Conservation (phyloP, 441 rosid genomes). For the Eutrema salsugineum region DNA sequence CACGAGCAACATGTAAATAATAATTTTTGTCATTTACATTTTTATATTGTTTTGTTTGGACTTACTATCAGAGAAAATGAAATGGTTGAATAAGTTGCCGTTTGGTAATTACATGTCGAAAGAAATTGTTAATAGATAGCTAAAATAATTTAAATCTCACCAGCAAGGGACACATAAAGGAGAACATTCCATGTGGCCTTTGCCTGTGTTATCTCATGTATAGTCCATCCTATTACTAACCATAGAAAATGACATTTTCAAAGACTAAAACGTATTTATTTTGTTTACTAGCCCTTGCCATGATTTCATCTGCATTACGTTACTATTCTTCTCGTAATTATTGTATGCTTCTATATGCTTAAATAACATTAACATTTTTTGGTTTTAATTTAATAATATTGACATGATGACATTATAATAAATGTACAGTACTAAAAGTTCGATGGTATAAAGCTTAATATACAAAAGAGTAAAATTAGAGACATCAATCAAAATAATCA, state of each 20-base stretch:
- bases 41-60: constrained; percentile 24
- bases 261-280: constrained; percentile 3
- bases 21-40: constrained; percentile 11
- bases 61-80: constrained; percentile 9
- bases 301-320: constrained; percentile 9
- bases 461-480: not conserved
- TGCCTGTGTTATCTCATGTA: constrained; percentile 24
- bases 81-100: constrained; percentile 2
- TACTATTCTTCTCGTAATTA: constrained; percentile 16
- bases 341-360: constrained; percentile 14
- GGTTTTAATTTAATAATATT: not conserved
- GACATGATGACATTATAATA: not conserved
- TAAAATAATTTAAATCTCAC: constrained; percentile 13
- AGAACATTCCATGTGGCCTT: constrained; percentile 36
- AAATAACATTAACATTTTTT: not conserved
- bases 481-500: not conserved
- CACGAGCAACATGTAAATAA: not conserved
- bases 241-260: constrained; percentile 27
- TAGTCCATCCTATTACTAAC: constrained; percentile 24
- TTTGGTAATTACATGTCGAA: constrained; percentile 11
- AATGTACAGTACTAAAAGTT: not conserved
- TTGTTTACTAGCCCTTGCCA: constrained; percentile 21
- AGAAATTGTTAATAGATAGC: not conserved
- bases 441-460: too few species aligned
- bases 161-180: constrained; percentile 20